A percentile compares a stretch with the other conserved stretches of the same genome.
Conservation (phyloP, 139 green algal species). For the Asterochloris sp. region DNA sequence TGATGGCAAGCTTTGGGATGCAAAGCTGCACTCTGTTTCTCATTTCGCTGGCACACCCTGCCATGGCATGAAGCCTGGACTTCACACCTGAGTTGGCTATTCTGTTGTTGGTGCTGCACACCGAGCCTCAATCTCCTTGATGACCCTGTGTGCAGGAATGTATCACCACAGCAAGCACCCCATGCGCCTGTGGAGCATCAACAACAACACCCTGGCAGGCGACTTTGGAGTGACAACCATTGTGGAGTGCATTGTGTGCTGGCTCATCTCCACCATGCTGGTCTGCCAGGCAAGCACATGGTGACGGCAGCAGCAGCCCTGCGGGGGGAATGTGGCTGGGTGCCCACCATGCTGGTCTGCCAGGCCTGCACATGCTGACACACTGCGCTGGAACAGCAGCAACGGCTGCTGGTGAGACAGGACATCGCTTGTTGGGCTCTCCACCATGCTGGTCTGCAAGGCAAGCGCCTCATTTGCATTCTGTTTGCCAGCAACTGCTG, state of each 20-base stretch:
- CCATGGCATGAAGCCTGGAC: neutral
- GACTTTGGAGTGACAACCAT: conserved; percentile 3
- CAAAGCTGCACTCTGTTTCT: neutral
- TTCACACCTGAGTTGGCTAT: neutral
- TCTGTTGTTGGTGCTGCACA: neutral
- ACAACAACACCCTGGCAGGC: conserved; percentile 10
- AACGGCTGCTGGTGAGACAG: no score
- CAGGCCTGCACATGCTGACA: no score
- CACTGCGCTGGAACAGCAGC: no score
- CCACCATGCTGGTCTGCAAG: no score
- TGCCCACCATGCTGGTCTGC: no score
- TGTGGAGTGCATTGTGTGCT: conserved; percentile 6
- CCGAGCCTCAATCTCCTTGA: neutral
- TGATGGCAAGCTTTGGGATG: neutral
- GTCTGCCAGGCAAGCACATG: neutral
- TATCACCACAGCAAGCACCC: neutral
- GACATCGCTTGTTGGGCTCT: no score
- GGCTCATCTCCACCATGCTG: neutral
- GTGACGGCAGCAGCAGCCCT: neutral
- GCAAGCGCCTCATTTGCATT: no score
- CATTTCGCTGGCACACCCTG: neutral
- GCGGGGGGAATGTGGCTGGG: neutral
- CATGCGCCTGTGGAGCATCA: conserved; percentile 8
- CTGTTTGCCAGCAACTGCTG: no score
- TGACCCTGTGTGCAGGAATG: neutral